Evolutionary conservation across 2,329 filamentous ascomycete species (phyloP), one percentile per base, ranked within the genome.

Genomic region (Aspergillus uvarum): DNA sequence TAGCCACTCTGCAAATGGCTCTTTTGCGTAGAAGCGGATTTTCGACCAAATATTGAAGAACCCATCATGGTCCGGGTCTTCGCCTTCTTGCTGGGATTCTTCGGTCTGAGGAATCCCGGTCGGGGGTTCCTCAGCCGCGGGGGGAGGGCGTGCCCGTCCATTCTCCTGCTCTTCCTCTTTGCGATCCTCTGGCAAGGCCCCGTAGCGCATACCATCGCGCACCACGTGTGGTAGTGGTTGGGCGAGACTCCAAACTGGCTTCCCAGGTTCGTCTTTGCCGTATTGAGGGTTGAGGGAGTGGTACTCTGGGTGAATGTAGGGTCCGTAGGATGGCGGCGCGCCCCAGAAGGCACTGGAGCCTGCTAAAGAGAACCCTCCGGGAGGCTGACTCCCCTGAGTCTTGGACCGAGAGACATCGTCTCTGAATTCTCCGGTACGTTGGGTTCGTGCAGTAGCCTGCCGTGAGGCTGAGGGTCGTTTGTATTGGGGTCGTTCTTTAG

Each of bases 171-270:
- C 14, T 50, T 52, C 26, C 38, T 51, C 51, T 31, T 48, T 53
- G 47, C 38, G 16, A 44, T 62, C 64, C 59, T 57, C 63, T 10
- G 61, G 51, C 31, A 55, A 35, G 16, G 62, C 60, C 21, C 60
- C 59, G 16, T 60, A 63, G 14, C 60, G 64, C 81, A 83, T 83
- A 0, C 81, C 81, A 5, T 77, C 75, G 24, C 82, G 75, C 19
- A 84, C 73, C 0, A 83, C 81, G 57, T 79, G 80, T 12, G 81
- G 82, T 5, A 83, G 69, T 1, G 82, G 81, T 61, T 81, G 78
- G 1, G 80, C 81, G 38, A 84, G 66, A 61, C 81, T 78, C 77
- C 82, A 84, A 47, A 83, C 75, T 2, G 81, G 81, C 16, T 44
- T 44, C 5, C 65, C 63, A 5, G 80, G 77, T 1, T 75, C 70